Conservation (phyloP, 345 rosid genomes). For the Erysimum cheiranthoides region DNA sequence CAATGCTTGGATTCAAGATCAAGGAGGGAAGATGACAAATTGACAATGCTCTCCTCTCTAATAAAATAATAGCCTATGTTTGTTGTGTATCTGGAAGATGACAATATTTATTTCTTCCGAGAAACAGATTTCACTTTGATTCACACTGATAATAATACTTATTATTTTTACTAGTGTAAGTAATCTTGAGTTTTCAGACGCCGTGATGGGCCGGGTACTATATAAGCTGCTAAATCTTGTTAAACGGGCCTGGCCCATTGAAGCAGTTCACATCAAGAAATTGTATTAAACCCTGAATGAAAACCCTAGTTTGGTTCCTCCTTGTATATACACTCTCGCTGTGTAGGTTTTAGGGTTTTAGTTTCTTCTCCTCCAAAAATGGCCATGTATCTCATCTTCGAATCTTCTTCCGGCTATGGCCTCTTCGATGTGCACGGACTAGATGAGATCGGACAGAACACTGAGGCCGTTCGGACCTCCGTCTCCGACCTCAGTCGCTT, state of each 20-base stretch:
- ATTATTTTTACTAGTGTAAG: no score
- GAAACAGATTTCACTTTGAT: no score
- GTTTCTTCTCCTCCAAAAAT: slow-evolving; percentile 43
- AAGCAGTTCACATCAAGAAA: background rate
- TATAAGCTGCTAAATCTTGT: background rate
- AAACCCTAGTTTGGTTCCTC: slow-evolving; percentile 16
- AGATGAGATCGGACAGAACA: slow-evolving; percentile 85
- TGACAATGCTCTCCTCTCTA: no score
- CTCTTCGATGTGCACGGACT: slow-evolving; percentile 70
- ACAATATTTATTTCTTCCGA: no score
- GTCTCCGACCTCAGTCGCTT: slow-evolving; percentile 75
- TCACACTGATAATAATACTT: no score
- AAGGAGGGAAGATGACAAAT: slow-evolving; percentile 38
- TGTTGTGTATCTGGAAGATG: background rate
- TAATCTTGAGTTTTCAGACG: no score
- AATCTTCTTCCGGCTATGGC: slow-evolving; percentile 76
- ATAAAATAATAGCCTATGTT: background rate
- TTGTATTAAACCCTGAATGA: slow-evolving; percentile 19
- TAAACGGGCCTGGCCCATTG: slow-evolving; percentile 29
- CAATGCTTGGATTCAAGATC: slow-evolving; percentile 40
- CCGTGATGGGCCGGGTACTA: background rate
- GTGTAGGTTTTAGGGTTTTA: slow-evolving; percentile 39
- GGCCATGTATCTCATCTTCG: slow-evolving; percentile 66
- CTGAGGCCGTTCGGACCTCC: slow-evolving; percentile 81
- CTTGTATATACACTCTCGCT: background rate